Conservation (phyloP, 2,329 filamentous ascomycete species). For the Dryadomyces quercivorus region DNA sequence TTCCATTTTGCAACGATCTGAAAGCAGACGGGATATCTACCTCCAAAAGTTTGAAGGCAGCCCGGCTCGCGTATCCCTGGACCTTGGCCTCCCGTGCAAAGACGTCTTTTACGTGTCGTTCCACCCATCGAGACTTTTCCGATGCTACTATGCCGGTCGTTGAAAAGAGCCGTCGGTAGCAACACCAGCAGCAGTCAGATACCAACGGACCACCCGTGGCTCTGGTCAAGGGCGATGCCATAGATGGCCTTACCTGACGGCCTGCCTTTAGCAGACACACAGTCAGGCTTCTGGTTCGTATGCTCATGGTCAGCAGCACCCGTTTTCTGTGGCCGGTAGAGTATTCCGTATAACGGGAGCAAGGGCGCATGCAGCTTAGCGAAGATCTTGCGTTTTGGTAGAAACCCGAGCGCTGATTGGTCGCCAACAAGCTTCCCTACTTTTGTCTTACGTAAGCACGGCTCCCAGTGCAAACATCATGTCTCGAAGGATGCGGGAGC, state of each 20-base stretch:
- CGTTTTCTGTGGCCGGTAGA: neutral
- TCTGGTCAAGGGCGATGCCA: neutral
- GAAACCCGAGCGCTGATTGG: neutral
- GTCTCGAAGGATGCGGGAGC: too few relatives aligned
- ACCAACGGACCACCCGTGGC: neutral
- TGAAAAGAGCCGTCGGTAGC: neutral
- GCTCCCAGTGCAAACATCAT: too few relatives aligned
- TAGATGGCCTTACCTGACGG: neutral
- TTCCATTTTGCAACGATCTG: too few relatives aligned
- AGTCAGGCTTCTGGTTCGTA: neutral
- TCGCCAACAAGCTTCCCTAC: neutral
- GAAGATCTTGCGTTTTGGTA: neutral
- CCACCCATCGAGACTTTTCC: constrained; percentile 66
- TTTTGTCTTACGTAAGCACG: neutral
- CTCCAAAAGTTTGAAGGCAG: constrained; percentile 87
- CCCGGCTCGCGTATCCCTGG: constrained; percentile 72
- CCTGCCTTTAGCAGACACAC: neutral
- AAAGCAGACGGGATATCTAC: constrained; percentile 25
- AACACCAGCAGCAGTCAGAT: neutral
- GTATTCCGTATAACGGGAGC: too few relatives aligned
- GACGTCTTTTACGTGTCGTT: constrained; percentile 60
- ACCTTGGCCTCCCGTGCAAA: constrained; percentile 68
- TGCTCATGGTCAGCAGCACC: too few relatives aligned
- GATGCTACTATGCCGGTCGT: constrained; percentile 25
- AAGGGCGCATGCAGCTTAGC: too few relatives aligned